phyloP scores from a whole-genome alignment of 75 land plant species.

The Chamaecyparis obtusa region DNA sequence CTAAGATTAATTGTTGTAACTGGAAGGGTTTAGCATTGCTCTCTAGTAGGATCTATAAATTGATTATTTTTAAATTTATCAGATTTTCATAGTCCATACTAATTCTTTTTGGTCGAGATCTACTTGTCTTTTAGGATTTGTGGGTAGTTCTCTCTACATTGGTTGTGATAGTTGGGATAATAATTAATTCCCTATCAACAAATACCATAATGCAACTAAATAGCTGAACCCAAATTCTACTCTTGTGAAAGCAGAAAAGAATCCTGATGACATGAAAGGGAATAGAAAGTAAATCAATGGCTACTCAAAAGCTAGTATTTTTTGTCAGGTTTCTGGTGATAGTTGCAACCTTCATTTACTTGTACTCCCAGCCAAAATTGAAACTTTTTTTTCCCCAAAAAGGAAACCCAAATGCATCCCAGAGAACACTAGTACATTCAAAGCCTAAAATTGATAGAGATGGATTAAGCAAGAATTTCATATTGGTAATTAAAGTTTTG shows the following conservation, averaged over 20 bases:
- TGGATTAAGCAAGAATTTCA: constrained; percentile 17
- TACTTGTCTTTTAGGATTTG: too few relatives aligned
- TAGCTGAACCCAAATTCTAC: neutral
- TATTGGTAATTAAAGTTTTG: constrained; percentile 73
- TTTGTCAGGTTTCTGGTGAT: neutral
- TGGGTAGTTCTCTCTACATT: too few relatives aligned
- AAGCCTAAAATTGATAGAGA: neutral
- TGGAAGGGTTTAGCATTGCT: too few relatives aligned
- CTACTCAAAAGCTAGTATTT: neutral
- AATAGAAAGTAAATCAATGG: neutral
- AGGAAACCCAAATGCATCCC: neutral
- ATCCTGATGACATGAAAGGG: neutral
- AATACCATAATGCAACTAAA: neutral
- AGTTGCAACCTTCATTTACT: constrained; percentile 8
- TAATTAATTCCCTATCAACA: too few relatives aligned
- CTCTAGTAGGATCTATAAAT: too few relatives aligned
- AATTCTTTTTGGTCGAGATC: too few relatives aligned
- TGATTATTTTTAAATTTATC: too few relatives aligned
- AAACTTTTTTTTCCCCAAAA: neutral
- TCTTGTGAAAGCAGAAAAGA: neutral
- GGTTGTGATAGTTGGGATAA: too few relatives aligned
- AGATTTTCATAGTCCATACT: too few relatives aligned
- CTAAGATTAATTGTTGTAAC: too few relatives aligned
- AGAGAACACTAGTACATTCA: neutral
- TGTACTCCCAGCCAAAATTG: neutral